Base-by-base conservation (phyloP, 116 monocot species). In the Trichopus zeylanicus region DNA sequence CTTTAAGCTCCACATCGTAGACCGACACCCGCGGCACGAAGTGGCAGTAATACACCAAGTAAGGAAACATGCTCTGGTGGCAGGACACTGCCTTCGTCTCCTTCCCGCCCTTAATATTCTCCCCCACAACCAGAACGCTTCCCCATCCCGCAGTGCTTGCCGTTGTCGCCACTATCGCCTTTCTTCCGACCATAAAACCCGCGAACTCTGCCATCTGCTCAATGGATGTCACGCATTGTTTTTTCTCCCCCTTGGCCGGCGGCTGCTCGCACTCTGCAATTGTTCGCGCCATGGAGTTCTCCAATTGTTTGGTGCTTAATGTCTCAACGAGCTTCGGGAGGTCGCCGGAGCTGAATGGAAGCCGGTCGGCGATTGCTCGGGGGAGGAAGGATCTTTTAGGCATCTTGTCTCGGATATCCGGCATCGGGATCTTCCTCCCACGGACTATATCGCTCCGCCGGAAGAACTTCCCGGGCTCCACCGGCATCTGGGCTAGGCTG, bases 21-120 rank as follows among this genome's bases (percentile, higher is more conserved):
- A 75, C 81, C 23, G 29, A 48, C 30, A 81, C 75, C 31, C 64
- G 57, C 2, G 81, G 81, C 15, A 81, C 81, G 16, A 67, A 67
- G 46, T 81, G 81, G 51, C 75, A 81, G 57, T 80, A 75, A 48
- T 80, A 75, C 6, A 80, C 71, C 29, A 75, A 59, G 63, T 73
- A 80, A 0, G 81, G 81, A 61, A 75, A 81, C 72, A 81, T 12
- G 52, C 81, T 81, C 57, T 81, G 81, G 63, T 81, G 81, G 65
- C 75, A 81, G 18, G 75, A 75, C 31, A 81, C 75, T 1, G 75
- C 71, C 32, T 21, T 37, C 7, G 69, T 73, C 38, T 77, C 70
- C 29, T 53, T 48, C 21, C 59, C 23, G 27, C 48, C 57, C 25
- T 27, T 59, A 26, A 77, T 63, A n/a, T 65, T 53, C n/a, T 58